These are phyloP conservation scores for Suhomyces bolitotheri DNA, from an alignment of 1,139 yeast species.

Conservation along the genomic window DNA sequence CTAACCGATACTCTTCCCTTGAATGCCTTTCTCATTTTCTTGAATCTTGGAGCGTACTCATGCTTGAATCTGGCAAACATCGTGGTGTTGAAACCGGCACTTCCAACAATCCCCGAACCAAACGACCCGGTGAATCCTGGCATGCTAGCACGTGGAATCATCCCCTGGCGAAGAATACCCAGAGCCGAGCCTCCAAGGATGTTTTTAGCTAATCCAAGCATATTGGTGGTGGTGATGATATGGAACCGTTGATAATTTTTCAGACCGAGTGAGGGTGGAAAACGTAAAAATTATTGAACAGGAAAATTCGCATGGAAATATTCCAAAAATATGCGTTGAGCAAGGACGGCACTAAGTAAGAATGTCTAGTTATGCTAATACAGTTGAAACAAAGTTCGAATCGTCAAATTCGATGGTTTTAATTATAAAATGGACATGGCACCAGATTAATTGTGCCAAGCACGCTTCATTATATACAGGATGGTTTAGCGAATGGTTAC, in stretches of 20 bases:
- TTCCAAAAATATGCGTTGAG: too few relatives aligned
- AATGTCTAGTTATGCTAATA: not conserved
- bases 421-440: too few relatives aligned
- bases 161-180: slow-evolving; percentile 9
- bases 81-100: slow-evolving; percentile 3
- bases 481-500: slow-evolving; percentile 66
- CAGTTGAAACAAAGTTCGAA: too few relatives aligned
- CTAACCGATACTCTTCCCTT: slow-evolving; percentile 95
- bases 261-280: not conserved
- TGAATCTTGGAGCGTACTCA: slow-evolving; percentile 85
- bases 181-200: slow-evolving; percentile 7
- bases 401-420: too few relatives aligned
- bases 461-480: slow-evolving; percentile 4
- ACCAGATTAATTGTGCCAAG: too few relatives aligned
- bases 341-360: not conserved
- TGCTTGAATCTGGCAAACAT: slow-evolving; percentile 58
- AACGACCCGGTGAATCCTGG: slow-evolving; percentile 1
- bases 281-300: too few relatives aligned
- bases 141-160: slow-evolving; percentile 2
- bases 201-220: slow-evolving; percentile 12
- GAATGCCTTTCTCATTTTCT: slow-evolving; percentile 73
- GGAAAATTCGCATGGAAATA: not conserved
- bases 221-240: slow-evolving; percentile 4
- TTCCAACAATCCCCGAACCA: not conserved
- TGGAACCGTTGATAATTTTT: slow-evolving; percentile 3